phyloP scores from a whole-genome alignment of 2,329 filamentous ascomycete species.

The Samsoniella hepiali region DNA sequence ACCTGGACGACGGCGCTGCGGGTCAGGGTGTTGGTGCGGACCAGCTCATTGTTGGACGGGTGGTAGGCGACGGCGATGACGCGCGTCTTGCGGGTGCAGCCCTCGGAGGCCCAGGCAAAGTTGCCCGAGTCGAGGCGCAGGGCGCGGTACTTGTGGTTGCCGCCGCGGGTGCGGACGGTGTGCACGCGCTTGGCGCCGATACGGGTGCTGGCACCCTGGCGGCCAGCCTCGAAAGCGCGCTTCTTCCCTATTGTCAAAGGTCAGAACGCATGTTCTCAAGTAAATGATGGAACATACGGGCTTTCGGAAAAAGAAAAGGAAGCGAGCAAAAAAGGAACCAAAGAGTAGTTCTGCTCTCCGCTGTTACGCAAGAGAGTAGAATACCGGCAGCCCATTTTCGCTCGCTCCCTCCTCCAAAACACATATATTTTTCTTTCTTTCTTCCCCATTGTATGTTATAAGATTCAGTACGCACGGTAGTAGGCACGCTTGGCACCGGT shows the following conservation, averaged over 20 bases:
- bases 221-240: slow-evolving; percentile 98
- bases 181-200: slow-evolving; percentile 96
- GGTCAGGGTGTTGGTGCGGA: slow-evolving; percentile 99
- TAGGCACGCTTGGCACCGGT: slow-evolving; percentile 96
- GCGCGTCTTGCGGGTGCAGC: slow-evolving; percentile 97
- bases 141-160: slow-evolving; percentile 99
- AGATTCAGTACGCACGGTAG: slow-evolving; percentile 65
- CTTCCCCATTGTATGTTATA: slow-evolving; percentile 20
- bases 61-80: slow-evolving; percentile 98
- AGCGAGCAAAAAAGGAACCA: background rate
- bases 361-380: slow-evolving; percentile 5
- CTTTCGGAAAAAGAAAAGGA: slow-evolving; percentile 48
- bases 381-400: background rate
- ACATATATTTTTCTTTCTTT: slow-evolving; percentile 20
- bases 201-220: slow-evolving; percentile 99
- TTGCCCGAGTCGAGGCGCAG: slow-evolving; percentile 98
- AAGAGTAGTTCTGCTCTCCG: background rate
- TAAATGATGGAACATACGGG: slow-evolving; percentile 53
- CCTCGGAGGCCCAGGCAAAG: slow-evolving; percentile 99
- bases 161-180: slow-evolving; percentile 93
- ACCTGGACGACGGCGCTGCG: slow-evolving; percentile 98
- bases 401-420: background rate
- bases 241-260: slow-evolving; percentile 79
- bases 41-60: slow-evolving; percentile 99
- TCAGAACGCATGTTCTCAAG: slow-evolving; percentile 65